Percentiles rank a stretch among this genome's conserved stretches.
phyloP scores from a whole-genome alignment of 768 basidiomycete genomes.

The Podaxis sp. region DNA sequence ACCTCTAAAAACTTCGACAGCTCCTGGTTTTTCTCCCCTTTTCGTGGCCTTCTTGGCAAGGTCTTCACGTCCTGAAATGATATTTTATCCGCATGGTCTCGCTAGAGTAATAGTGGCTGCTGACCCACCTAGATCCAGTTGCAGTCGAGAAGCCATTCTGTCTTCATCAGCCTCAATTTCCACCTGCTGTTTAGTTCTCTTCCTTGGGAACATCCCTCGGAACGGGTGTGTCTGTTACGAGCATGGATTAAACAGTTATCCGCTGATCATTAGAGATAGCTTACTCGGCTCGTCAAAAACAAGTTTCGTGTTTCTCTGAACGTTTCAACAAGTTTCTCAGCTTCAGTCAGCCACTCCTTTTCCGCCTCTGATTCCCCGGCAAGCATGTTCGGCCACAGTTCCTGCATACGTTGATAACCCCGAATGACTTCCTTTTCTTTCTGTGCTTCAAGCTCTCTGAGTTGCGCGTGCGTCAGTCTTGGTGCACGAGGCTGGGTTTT shows the following conservation, averaged over 20 bases:
- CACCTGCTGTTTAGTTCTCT: constrained; percentile 35
- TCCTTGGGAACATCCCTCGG: constrained; percentile 66
- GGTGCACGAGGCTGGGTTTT: constrained; percentile 33
- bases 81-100: not conserved
- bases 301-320: constrained; percentile 86
- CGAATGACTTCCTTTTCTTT: constrained; percentile 64
- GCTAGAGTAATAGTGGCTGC: not conserved
- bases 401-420: constrained; percentile 59
- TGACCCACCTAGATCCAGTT: constrained; percentile 67
- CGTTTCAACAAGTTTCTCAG: constrained; percentile 83
- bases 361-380: constrained; percentile 46
- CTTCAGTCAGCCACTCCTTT: constrained; percentile 79
- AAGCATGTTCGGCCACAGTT: constrained; percentile 61
- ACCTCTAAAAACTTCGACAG: constrained; percentile 74
- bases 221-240: constrained; percentile 50
- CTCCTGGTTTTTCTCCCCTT: constrained; percentile 34
- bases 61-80: constrained; percentile 53
- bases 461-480: constrained; percentile 56
- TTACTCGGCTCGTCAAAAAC: constrained; percentile 76
- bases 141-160: constrained; percentile 72
- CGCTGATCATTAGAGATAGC: constrained; percentile 23
- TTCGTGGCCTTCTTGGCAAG: constrained; percentile 49
- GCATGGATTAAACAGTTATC: constrained; percentile 7
- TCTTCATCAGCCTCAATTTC: constrained; percentile 63
- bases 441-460: constrained; percentile 61